Conservation (phyloP, 78 protist species). For the Protostelium mycophagum region DNA sequence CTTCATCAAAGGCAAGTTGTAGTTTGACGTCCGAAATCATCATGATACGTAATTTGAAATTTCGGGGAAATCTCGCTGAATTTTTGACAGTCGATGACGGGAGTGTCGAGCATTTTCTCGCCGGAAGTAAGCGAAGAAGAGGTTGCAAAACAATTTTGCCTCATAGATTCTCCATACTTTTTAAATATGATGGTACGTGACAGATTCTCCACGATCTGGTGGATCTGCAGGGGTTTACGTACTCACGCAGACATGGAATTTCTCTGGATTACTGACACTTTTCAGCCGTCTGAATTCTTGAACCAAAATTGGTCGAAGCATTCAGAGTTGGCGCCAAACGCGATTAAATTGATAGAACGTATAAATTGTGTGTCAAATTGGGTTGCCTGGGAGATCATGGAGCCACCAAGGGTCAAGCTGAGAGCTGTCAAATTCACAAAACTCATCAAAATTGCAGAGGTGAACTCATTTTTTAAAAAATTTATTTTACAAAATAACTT, state of each 20-base stretch:
- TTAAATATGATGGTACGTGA: not conserved
- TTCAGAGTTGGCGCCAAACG: constrained; percentile 26
- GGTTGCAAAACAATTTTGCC: constrained; percentile 41
- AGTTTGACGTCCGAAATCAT: too few species aligned
- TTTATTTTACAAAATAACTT: too few species aligned
- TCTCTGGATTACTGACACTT: too few species aligned
- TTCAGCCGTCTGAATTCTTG: constrained; percentile 42
- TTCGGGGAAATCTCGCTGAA: too few species aligned
- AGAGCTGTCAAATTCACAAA: constrained; percentile 40
- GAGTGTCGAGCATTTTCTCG: too few species aligned
- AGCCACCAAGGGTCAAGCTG: constrained; percentile 41
- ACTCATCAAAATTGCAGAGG: constrained; percentile 47
- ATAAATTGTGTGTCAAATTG: constrained; percentile 38
- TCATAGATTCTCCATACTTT: constrained; percentile 23
- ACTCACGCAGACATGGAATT: too few species aligned
- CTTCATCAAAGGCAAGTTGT: too few species aligned
- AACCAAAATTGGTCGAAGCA: constrained; percentile 51
- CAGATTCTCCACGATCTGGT: not conserved
- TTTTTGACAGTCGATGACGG: too few species aligned
- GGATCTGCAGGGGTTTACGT: too few species aligned
- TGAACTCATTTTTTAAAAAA: not conserved
- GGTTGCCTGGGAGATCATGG: constrained; percentile 34
- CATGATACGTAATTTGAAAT: too few species aligned
- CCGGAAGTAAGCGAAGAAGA: constrained; percentile 63
- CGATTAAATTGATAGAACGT: constrained; percentile 22